Percentiles rank a stretch among this genome's conserved stretches.
Conservation (phyloP, 768 basidiomycete genomes). For the Phaeolepiota aurea region DNA sequence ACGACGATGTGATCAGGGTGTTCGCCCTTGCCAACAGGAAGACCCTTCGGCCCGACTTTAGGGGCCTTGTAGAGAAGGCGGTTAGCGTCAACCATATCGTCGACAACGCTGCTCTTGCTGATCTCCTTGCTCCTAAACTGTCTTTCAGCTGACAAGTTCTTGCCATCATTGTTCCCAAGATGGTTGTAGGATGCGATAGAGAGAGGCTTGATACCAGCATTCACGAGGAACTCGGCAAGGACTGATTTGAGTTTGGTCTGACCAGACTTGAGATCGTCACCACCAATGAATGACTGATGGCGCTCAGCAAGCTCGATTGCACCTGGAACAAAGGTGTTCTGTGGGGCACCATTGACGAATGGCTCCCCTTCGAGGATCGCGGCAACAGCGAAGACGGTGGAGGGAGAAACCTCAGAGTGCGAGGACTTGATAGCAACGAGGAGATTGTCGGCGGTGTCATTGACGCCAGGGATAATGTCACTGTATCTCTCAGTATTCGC, state of each 20-base stretch:
- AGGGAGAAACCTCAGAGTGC: slow-evolving; percentile 93
- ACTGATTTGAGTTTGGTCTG: slow-evolving; percentile 98
- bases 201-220: slow-evolving; percentile 96
- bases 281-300: slow-evolving; percentile 87
- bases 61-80: slow-evolving; percentile 84
- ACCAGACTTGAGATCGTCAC: slow-evolving; percentile 96
- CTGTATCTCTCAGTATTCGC: slow-evolving; percentile 98
- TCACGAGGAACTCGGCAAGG: slow-evolving; percentile 96
- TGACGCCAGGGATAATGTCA: slow-evolving; percentile 88
- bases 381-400: slow-evolving; percentile 92
- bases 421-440: slow-evolving; percentile 75
- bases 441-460: slow-evolving; percentile 88
- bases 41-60: slow-evolving; percentile 39
- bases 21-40: slow-evolving; percentile 70
- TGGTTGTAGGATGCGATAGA: slow-evolving; percentile 98
- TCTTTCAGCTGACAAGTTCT: slow-evolving; percentile 79
- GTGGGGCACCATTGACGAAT: slow-evolving; percentile 95
- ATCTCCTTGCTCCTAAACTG: slow-evolving; percentile 99
- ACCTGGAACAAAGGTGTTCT: slow-evolving; percentile 98
- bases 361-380: slow-evolving; percentile 92
- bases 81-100: slow-evolving; percentile 96
- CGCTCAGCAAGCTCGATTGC: slow-evolving; percentile 86
- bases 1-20: slow-evolving; percentile 97
- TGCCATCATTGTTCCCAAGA: slow-evolving; percentile 96
- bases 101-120: slow-evolving; percentile 92